Conservation (phyloP, 208 protist genomes). For the Trypanosoma cruzi region DNA sequence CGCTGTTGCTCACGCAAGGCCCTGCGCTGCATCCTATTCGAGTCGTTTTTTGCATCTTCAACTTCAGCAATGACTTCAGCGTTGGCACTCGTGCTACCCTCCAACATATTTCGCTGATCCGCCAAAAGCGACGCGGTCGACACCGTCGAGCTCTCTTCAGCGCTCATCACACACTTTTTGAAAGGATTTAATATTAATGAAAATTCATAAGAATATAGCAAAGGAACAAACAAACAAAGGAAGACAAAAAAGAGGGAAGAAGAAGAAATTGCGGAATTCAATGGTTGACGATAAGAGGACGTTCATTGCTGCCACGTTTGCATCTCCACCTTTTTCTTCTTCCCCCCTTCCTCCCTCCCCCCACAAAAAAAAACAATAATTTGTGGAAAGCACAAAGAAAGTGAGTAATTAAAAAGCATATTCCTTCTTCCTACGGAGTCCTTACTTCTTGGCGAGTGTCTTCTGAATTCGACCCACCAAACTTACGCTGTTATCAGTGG, state of each 20-base stretch:
- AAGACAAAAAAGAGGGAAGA: slow-evolving; percentile 9
- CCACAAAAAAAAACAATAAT: background rate
- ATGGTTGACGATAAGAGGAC: too few species aligned
- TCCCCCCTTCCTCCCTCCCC: background rate
- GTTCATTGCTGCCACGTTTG: background rate
- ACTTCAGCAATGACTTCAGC: background rate
- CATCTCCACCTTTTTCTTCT: slow-evolving; percentile 6
- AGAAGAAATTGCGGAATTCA: background rate
- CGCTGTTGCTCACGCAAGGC: slow-evolving; percentile 55
- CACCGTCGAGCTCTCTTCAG: slow-evolving; percentile 17
- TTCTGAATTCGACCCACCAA: slow-evolving; percentile 72
- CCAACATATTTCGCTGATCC: slow-evolving; percentile 1
- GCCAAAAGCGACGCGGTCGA: slow-evolving; percentile 18
- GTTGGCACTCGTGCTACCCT: slow-evolving; percentile 4
- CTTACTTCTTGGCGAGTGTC: slow-evolving; percentile 62
- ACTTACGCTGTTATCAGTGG: slow-evolving; percentile 44
- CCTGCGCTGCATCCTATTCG: slow-evolving; percentile 1
- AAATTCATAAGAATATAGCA: background rate
- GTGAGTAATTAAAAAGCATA: background rate
- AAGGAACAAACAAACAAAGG: slow-evolving; percentile 3
- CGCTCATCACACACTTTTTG: slow-evolving; percentile 25
- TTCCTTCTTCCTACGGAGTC: slow-evolving; percentile 7
- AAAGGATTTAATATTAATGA: background rate
- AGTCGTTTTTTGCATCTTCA: background rate
- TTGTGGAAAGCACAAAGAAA: background rate